Base-by-base conservation (phyloP, 2,329 filamentous ascomycete genomes). In the Nemania sp. region DNA sequence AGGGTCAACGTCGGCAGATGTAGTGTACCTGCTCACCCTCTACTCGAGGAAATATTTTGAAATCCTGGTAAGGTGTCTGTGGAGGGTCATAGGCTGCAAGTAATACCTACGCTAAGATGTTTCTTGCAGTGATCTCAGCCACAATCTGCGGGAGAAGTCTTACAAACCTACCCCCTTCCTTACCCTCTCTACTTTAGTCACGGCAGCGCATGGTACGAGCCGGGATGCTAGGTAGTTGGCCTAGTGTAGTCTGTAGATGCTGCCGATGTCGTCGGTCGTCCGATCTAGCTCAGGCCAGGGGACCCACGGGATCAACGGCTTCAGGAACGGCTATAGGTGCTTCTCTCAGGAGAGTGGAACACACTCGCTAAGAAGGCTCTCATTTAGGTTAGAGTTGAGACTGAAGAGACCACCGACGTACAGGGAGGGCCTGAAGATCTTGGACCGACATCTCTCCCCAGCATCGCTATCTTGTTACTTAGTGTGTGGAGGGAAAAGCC, bases 71-170 rank as follows among this genome's bases (percentile, higher is more conserved):
- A 13, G 26, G 60, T 51, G 61, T 53, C n/a, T 55, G 57, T 63
- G 53, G 62, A 63, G 65, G 62, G 65, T 61, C 53, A 64, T 67
- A n/a, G 38, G 54, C 63, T 67, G 63, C 66, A 69, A 58, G 66
- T 64, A 67, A 69, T 64, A 55, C 32, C 32, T 35, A 35, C 55
- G 66, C 65, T 55, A 68, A 56, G 61, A 49, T 55, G 13, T 45
- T 26, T 57, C 54, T 65, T 65, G 64, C 68, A 62, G 62, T 60
- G 52, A 55, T 62, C 66, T 70, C 69, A 70, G 69, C 69, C 69
- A 70, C 66, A 66, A 70, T 57, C 59, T 69, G 63, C 64, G 61
- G 58, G 57, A 62, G 49, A 67, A 62, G 47, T 62, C 62, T 64
- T 60, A 61, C 66, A 55, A 59, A 54, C 51, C 35, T 54, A 27